Percentiles rank a stretch among this genome's conserved stretches.
Conservation (phyloP, 148 eudicot species). For the Persicaria tinctoria region DNA sequence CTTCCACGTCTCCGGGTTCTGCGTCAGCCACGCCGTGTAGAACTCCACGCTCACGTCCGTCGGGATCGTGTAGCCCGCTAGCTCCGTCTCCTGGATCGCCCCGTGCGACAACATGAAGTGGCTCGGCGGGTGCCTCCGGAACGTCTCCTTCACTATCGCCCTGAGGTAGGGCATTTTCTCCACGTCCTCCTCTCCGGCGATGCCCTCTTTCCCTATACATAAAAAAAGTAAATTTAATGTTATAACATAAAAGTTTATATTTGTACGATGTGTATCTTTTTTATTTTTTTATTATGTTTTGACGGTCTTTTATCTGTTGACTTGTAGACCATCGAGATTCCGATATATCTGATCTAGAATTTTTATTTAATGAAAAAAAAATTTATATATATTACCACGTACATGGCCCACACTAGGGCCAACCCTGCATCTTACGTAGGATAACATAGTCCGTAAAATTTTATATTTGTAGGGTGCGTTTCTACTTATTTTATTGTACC, state of each 20-base stretch:
- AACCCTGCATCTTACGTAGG: too few relatives aligned
- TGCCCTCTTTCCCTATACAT: slow-evolving; percentile 18
- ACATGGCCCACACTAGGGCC: too few relatives aligned
- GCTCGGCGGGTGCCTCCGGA: slow-evolving; percentile 89
- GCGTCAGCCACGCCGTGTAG: slow-evolving; percentile 85
- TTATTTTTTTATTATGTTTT: too few relatives aligned
- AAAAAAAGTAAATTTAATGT: neutral
- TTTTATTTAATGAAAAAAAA: too few relatives aligned
- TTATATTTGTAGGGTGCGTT: too few relatives aligned
- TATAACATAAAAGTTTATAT: neutral
- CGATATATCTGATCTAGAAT: too few relatives aligned
- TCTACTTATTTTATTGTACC: too few relatives aligned
- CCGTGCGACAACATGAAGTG: slow-evolving; percentile 83
- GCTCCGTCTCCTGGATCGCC: slow-evolving; percentile 43
- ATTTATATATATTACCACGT: too few relatives aligned
- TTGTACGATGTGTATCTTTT: too few relatives aligned
- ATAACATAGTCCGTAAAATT: too few relatives aligned
- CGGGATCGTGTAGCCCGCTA: slow-evolving; percentile 82
- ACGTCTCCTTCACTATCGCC: slow-evolving; percentile 78
- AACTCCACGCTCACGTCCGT: slow-evolving; percentile 60
- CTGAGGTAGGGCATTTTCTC: slow-evolving; percentile 66
- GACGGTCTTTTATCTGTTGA: too few relatives aligned
- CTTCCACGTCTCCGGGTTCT: slow-evolving; percentile 67
- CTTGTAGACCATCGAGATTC: too few relatives aligned
- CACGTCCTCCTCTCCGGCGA: slow-evolving; percentile 37